Base-by-base conservation (phyloP, 1,284 basidiomycete genomes). In the Ustilago sp. region DNA sequence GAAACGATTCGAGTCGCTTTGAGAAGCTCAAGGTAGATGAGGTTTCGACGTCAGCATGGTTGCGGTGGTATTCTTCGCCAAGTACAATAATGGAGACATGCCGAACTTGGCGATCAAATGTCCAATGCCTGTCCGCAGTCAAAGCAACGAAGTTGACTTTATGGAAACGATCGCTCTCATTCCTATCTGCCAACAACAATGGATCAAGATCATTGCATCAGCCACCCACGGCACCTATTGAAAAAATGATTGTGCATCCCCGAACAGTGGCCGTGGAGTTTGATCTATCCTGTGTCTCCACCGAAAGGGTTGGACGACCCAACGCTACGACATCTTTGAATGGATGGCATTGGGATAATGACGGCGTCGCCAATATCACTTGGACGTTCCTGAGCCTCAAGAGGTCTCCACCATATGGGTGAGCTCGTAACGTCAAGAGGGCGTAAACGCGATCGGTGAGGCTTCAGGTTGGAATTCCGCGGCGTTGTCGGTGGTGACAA, bases 1-100 rank as follows among this genome's bases (percentile, higher is more conserved):
- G 31, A 54, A 50, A 11, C 55, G 58, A 3, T 76, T 76, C 45
- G 58, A 53, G 52, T 71, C 65, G 45, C 65, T 74, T 63, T 64
- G 45, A 68, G 60, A 57, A 17, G 38, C 11, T 63, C 55, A 48
- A 39, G 38, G 38, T 28, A 28, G 23, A 28, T 28, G 23, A 28
- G 23, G 23, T 28, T 28, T 3, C 3, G 23, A 28, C 23, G 23
- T 28, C 23, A 28, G 23, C 23, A 28, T 28, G 23, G 23, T 28
- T 28, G 23, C 23, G 23, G 23, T 28, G 23, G 23, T 28, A 28
- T 28, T 28, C 23, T 28, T 28, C 23, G 23, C 23, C 23, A 28
- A 28, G 23, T 28, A 28, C 23, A 28, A 28, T 28, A 28, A 28
- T 28, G 23, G 23, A 28, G 23, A 28, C 23, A 28, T 28, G 23